phyloP scores from a whole-genome alignment of 768 basidiomycete genomes.

The Xerocomus spinulosus region DNA sequence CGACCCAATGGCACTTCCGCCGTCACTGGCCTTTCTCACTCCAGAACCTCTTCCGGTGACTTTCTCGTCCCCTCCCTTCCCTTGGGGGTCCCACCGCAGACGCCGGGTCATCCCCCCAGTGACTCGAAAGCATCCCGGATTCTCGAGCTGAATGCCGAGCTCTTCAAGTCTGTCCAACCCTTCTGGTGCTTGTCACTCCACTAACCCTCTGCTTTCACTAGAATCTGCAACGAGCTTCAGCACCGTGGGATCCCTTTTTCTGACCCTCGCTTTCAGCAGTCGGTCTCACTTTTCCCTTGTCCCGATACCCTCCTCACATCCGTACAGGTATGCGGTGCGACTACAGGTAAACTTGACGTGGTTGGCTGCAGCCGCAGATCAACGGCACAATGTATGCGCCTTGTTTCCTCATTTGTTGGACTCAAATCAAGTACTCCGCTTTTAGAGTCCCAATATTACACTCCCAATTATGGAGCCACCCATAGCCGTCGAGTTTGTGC shows the following conservation, averaged over 20 bases:
- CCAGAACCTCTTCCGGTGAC: conserved; percentile 26
- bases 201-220: conserved; percentile 23
- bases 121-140: conserved; percentile 51
- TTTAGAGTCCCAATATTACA: conserved; percentile 33
- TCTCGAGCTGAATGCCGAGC: conserved; percentile 63
- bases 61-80: conserved; percentile 29
- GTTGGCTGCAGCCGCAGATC: conserved; percentile 66
- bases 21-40: conserved; percentile 24
- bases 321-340: conserved; percentile 50
- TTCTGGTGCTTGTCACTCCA: background rate
- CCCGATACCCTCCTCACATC: conserved; percentile 11
- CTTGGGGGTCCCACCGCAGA: conserved; percentile 15
- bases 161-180: conserved; percentile 52
- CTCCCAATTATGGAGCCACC: conserved; percentile 58
- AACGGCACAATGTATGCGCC: conserved; percentile 44
- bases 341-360: conserved; percentile 69
- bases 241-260: conserved; percentile 40
- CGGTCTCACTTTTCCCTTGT: conserved; percentile 24
- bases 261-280: conserved; percentile 58
- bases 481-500: conserved; percentile 44
- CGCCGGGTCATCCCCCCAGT: conserved; percentile 6
- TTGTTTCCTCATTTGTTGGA: conserved; percentile 1
- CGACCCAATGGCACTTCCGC: conserved; percentile 19
- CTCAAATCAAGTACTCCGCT: background rate
- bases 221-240: conserved; percentile 61